A percentile compares a stretch with the other conserved stretches of the same genome.
Conservation (phyloP, 108 stramenopile genomes). For the Aurantiochytrium sp. region DNA sequence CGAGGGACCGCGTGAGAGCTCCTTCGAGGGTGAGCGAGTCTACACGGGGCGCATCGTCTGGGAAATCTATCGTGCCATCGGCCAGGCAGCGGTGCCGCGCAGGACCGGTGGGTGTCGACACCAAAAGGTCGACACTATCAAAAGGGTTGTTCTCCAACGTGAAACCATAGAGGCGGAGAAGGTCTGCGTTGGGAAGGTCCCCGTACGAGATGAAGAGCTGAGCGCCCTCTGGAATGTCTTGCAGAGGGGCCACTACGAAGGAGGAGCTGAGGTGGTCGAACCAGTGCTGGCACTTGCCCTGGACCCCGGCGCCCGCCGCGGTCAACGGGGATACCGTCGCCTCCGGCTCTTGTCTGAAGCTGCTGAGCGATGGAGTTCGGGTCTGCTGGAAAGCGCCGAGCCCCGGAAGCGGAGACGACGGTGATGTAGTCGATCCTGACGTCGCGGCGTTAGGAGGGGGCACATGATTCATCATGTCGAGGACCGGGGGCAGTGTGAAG, state of each 20-base stretch:
- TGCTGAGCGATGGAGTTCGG: no score
- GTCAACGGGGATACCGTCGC: not conserved
- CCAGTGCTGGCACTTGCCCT: not conserved
- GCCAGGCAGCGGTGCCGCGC: not conserved
- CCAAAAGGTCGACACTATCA: not conserved
- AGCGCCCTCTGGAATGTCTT: not conserved
- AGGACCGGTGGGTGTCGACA: not conserved
- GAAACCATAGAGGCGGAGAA: conserved; percentile 3
- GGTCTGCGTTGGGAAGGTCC: not conserved
- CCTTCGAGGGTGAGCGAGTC: not conserved
- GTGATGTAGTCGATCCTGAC: no score
- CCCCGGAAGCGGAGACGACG: no score
- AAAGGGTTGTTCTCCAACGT: not conserved
- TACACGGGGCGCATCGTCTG: not conserved
- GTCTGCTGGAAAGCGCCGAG: no score
- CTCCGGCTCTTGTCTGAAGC: no score
- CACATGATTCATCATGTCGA: conserved; percentile 9
- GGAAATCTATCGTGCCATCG: not conserved
- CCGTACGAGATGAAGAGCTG: conserved; percentile 22
- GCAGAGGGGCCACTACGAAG: not conserved
- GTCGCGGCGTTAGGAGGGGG: not conserved
- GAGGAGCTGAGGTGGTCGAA: not conserved
- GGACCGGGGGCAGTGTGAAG: not conserved
- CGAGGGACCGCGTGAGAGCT: not conserved
- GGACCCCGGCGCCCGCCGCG: not conserved